Conservation (phyloP, 257 asterid species). For the Voacanga thouarsii region DNA sequence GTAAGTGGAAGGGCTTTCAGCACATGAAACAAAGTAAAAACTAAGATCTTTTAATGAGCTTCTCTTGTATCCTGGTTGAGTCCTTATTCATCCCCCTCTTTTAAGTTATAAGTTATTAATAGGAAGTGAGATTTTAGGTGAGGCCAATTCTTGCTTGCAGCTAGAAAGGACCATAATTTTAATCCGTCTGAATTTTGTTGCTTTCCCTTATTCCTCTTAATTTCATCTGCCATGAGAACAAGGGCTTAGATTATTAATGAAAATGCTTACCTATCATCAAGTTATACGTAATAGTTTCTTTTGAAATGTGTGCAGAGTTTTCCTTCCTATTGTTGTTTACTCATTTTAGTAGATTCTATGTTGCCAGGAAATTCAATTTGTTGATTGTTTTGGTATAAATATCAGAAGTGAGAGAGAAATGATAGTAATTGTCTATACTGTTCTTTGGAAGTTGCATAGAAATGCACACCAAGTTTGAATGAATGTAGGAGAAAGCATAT, state of each 20-base stretch:
- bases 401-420: not conserved
- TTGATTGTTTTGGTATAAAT: not conserved
- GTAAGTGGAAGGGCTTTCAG: not conserved
- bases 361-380: not conserved
- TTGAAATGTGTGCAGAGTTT: not conserved
- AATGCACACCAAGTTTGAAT: too few relatives aligned
- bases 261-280: not conserved
- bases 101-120: not conserved
- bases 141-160: not conserved
- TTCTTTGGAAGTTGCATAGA: not conserved
- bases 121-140: not conserved
- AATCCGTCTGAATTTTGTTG: not conserved
- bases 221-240: not conserved
- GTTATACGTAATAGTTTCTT: not conserved
- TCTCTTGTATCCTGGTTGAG: not conserved
- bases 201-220: not conserved
- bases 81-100: not conserved
- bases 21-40: not conserved
- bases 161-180: not conserved
- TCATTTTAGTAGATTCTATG: not conserved
- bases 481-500: not conserved
- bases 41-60: not conserved
- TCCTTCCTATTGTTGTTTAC: not conserved
- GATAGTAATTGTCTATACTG: too few relatives aligned
- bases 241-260: not conserved